phyloP scores from a whole-genome alignment of 352 stramenopile genomes.

The Pythium vanterpoolii region DNA sequence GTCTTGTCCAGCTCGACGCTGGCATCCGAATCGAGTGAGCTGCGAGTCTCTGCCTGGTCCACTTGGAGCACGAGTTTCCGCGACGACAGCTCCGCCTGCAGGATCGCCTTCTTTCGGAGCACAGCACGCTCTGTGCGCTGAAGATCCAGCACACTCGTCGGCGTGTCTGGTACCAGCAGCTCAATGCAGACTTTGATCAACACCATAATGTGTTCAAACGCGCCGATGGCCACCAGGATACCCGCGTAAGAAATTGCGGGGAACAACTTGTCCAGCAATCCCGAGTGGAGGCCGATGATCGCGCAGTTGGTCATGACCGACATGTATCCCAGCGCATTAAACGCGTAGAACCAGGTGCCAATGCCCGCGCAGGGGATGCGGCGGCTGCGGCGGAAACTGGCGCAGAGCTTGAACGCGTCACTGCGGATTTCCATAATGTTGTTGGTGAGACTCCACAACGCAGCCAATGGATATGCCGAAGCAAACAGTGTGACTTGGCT shows the following conservation, averaged over 20 bases:
- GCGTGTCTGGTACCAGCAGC: conserved; percentile 70
- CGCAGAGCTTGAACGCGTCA: conserved; percentile 94
- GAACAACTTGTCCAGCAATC: conserved; percentile 70
- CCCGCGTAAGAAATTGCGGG: conserved; percentile 58
- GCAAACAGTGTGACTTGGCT: conserved; percentile 94
- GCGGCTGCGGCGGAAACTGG: conserved; percentile 74
- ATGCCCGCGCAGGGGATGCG: conserved; percentile 76
- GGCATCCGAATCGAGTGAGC: conserved; percentile 3
- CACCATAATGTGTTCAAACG: conserved; percentile 82
- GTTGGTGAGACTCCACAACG: conserved; percentile 91
- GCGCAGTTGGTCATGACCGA: conserved; percentile 94
- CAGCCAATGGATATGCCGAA: conserved; percentile 90
- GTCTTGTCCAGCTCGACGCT: conserved; percentile 24
- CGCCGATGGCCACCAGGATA: conserved; percentile 45
- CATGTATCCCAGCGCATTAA: conserved; percentile 89
- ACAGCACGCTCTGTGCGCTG: conserved; percentile 60
- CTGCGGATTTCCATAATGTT: conserved; percentile 94
- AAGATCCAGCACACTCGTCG: conserved; percentile 53
- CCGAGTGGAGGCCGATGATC: conserved; percentile 91
- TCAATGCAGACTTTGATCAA: conserved; percentile 77
- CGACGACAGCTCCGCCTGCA: conserved; percentile 68
- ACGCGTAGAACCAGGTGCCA: conserved; percentile 91
- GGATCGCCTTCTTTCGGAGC: conserved; percentile 69
- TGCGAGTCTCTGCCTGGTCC: conserved; percentile 10
- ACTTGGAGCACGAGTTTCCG: conserved; percentile 32